Evolutionary conservation across 345 rosid species (phyloP).

Genomic region (Aethionema arabicum): DNA sequence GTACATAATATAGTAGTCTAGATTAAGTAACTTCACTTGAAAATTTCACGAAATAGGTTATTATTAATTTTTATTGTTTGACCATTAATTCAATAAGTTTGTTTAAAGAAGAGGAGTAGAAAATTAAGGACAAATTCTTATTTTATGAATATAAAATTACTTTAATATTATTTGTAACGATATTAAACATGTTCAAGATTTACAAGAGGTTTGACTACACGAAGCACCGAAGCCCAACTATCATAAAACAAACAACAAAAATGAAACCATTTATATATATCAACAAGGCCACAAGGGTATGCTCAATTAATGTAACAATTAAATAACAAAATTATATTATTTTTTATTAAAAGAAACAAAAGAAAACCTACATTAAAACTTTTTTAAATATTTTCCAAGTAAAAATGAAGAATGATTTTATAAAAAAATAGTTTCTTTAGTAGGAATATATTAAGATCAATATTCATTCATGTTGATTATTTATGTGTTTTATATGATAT

Average conservation of each 20-base stretch:
- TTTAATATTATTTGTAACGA: neutral
- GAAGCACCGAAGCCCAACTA: neutral
- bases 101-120: neutral
- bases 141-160: neutral
- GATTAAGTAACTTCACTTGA: conserved; percentile 9
- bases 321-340: too few species aligned
- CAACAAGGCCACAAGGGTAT: too few species aligned
- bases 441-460: too few species aligned
- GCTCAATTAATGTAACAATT: too few species aligned
- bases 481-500: too few species aligned
- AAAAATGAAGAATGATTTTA: too few species aligned
- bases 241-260: neutral
- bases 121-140: conserved; percentile 5
- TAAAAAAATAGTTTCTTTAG: too few species aligned
- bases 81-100: neutral
- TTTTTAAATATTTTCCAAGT: too few species aligned
- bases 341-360: too few species aligned
- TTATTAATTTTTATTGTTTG: neutral
- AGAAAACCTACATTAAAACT: too few species aligned
- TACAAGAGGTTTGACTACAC: neutral
- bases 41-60: neutral
- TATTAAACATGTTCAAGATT: neutral
- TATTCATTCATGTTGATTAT: too few species aligned
- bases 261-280: neutral
- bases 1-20: neutral